Base-by-base conservation (phyloP, 1,284 basidiomycete genomes). In the Porodaedalea pini region DNA sequence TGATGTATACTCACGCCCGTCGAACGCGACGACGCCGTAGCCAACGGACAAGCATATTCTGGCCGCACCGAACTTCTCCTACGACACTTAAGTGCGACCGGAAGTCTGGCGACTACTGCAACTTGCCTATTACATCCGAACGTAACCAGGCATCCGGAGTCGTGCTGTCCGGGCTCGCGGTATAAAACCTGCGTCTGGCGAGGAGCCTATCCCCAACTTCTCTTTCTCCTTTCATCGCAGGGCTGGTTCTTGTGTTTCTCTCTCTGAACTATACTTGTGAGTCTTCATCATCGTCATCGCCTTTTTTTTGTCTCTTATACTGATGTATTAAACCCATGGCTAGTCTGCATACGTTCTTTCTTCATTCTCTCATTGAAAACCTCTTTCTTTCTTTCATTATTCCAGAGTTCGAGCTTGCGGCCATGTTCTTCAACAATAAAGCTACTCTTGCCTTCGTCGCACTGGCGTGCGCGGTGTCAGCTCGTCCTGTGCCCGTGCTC, bases 211-310 rank as follows among this genome's bases (percentile, higher is more conserved):
- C 48, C 57, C 62, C 58, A 66, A 69, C 67, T 60, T 62, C 64
- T 62, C 69, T 72, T 70, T 70, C 68, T 67, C 71, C 66, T 66
- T 61, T 61, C 56, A 68, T 71, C 70, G 69, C 78, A 79, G 79
- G 79, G 79, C 79, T 73, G 79, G 79, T 75, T 79, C 78, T 79
- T 80, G 78, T 73, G 70, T 54, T 49, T 36, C 31, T 62, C 63
- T 44, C 58, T 65, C 64, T 69, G 64, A 61, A 64, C 58, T 64
- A 63, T 63, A 63, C 58, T 57, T 55, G 61, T 68, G 59, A 58
- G 55, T 67, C 17, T 50, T 39, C 32, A 41, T 50, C 37, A 19
- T 44, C 17, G 27, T 52, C 53, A 11, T 25, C 53, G 23, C 34
- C 3, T 23, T 43, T 41, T 31, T 51, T n/a, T n/a, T n/a, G n/a